Evolutionary conservation across 148 eudicot species (phyloP), one percentile per base, ranked within the genome.

Genomic region (Persicaria tinctoria): DNA sequence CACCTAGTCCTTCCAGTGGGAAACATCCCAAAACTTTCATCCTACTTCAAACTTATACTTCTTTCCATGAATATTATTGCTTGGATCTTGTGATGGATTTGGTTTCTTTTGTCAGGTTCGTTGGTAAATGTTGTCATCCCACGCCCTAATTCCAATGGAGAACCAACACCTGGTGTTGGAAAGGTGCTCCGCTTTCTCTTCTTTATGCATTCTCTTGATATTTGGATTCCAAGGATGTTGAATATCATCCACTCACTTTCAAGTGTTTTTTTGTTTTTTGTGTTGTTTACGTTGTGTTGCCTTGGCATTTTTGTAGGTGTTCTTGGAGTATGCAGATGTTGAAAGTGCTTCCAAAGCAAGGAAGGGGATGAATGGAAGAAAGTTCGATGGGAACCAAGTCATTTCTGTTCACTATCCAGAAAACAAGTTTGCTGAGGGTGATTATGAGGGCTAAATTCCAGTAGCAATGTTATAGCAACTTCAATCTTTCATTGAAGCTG

Each of bases 81-180:
- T 68, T 41, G 18, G 48, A 5, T 45, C 47, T 32, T 68, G 48
- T 12, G 18, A 68, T 45, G 46, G 47, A 4, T 32, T 68, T 68
- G 71, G 7, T 38, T 68, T 44, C 4, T 41, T 47, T 48, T 71
- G 38, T 5, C 85, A 92, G 98, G 98, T 78, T 45, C 83, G 70
- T 83, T 95, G 84, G 93, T 84, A 74, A 95, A 88, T 45, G 79
- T 92, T 70, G 87, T 87, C 75, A 90, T 95, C 68, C 98, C 98
- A 8, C 89, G 98, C 48, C 98, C 98, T 9, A 82, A 80, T 48
- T 89, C 94, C 38, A 83, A 82, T 48, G 96, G 90, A 14, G 98
- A 89, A 85, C 86, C 74, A 48, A 56, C 80, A 47, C 91, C 96
- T 78, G 97, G 98, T 68, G 87, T 92, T 68, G 98, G 98, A 79